Conservation (phyloP, 1,284 basidiomycete genomes). For the Lignosus rhinocerotis region DNA sequence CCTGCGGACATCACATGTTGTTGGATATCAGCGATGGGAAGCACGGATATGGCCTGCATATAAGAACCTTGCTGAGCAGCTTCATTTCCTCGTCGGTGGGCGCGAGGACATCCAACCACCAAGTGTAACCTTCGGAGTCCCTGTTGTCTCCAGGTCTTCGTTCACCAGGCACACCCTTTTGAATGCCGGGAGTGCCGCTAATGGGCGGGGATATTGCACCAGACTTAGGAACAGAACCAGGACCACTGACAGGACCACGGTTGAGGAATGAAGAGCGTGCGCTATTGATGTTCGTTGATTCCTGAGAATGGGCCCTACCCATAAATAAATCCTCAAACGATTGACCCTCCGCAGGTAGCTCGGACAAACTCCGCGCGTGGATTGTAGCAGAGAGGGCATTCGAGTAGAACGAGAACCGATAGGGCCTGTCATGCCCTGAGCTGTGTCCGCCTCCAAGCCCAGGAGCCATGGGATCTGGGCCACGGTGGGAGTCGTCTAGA, state of each 20-base stretch:
- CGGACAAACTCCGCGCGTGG: slow-evolving; percentile 89
- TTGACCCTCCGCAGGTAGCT: slow-evolving; percentile 93
- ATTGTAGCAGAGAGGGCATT: slow-evolving; percentile 93
- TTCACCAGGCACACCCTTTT: slow-evolving; percentile 23
- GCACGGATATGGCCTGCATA: background rate
- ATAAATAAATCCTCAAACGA: slow-evolving; percentile 90
- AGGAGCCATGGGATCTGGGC: slow-evolving; percentile 6
- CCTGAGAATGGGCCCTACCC: slow-evolving; percentile 41
- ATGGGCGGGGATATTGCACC: slow-evolving; percentile 10
- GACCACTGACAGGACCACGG: slow-evolving; percentile 12
- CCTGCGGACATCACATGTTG: slow-evolving; percentile 46
- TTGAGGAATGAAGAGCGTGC: slow-evolving; percentile 12
- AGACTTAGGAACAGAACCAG: slow-evolving; percentile 15
- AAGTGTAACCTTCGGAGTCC: slow-evolving; percentile 52
- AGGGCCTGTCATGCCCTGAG: slow-evolving; percentile 83
- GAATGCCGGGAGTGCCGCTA: slow-evolving; percentile 15
- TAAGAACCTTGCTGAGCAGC: slow-evolving; percentile 82
- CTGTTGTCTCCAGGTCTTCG: slow-evolving; percentile 21
- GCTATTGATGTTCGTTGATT: slow-evolving; percentile 15
- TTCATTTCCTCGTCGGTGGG: slow-evolving; percentile 99
- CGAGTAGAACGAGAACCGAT: slow-evolving; percentile 98
- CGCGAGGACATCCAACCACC: slow-evolving; percentile 96
- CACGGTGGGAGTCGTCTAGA: slow-evolving; percentile 19
- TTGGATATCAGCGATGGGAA: background rate
- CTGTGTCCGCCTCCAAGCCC: slow-evolving; percentile 21